phyloP scores from a whole-genome alignment of 2,329 filamentous ascomycete genomes.

The Bipolaris bicolor region DNA sequence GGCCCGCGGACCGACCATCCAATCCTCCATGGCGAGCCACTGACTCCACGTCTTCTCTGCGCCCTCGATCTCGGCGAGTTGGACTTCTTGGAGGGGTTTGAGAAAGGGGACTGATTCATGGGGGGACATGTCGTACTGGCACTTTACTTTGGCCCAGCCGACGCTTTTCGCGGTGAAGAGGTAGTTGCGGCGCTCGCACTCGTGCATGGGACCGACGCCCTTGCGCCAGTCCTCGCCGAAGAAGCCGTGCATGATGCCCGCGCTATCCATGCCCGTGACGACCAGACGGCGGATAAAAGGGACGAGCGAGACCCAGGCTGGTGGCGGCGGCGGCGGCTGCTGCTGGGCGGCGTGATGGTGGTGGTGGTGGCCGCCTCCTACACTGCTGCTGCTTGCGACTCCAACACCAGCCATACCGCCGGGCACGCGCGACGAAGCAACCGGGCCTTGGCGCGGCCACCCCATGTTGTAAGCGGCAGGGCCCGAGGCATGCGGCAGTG shows the following conservation, averaged over 20 bases:
- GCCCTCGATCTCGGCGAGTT: constrained; percentile 78
- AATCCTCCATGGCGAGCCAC: constrained; percentile 97
- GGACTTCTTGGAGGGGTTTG: constrained; percentile 76
- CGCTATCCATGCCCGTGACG: constrained; percentile 87
- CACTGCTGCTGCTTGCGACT: too few species aligned
- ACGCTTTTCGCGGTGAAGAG: constrained; percentile 94
- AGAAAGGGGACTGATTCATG: constrained; percentile 88
- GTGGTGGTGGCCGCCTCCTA: too few species aligned
- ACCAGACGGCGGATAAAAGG: constrained; percentile 91
- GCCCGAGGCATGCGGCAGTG: constrained; percentile 39
- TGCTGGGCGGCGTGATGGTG: too few species aligned
- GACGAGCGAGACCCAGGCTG: constrained; percentile 69
- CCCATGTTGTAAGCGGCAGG: constrained; percentile 45
- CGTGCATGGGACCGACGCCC: constrained; percentile 82
- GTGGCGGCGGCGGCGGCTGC: constrained; percentile 22
- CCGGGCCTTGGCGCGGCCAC: constrained; percentile 52
- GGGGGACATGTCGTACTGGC: constrained; percentile 84
- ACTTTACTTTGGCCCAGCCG: constrained; percentile 87
- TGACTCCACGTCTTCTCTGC: constrained; percentile 90
- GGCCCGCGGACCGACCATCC: constrained; percentile 90
- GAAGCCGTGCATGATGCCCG: constrained; percentile 88
- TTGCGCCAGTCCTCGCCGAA: constrained; percentile 91
- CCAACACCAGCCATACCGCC: too few species aligned
- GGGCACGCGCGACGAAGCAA: constrained; percentile 41
- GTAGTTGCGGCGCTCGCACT: constrained; percentile 91